These are phyloP conservation scores for Ceratobasidium sp. DNA, from an alignment of 1,284 basidiomycete genomes.

Conservation along the genomic window DNA sequence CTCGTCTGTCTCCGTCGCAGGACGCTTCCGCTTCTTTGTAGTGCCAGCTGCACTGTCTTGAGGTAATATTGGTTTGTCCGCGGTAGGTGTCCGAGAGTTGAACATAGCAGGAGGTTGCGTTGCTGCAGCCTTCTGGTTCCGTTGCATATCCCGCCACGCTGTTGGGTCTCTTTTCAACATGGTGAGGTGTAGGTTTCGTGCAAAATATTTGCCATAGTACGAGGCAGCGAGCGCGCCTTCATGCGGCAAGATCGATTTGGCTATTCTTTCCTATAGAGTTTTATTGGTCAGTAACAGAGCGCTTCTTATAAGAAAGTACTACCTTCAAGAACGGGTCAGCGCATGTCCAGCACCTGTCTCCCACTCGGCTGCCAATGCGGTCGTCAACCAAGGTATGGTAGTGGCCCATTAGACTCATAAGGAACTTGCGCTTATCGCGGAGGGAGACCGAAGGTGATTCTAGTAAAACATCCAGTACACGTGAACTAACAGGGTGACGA, in stretches of 20 bases:
- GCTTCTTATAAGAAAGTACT: conserved; percentile 5
- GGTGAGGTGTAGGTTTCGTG: conserved; percentile 79
- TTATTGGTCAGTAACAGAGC: background rate
- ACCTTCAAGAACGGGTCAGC: conserved; percentile 92
- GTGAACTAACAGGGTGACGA: conserved; percentile 78
- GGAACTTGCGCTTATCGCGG: conserved; percentile 75
- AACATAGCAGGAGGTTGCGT: background rate
- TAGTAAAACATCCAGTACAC: conserved; percentile 81
- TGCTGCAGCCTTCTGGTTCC: conserved; percentile 52
- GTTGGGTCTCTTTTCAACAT: conserved; percentile 80
- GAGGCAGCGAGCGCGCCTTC: conserved; percentile 77
- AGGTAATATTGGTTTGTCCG: conserved; percentile 28
- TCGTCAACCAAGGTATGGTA: conserved; percentile 85
- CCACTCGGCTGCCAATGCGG: conserved; percentile 87
- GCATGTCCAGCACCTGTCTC: conserved; percentile 85
- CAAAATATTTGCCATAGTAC: conserved; percentile 87
- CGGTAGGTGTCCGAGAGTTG: conserved; percentile 19
- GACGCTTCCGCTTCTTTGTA: conserved; percentile 48
- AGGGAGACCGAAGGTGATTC: conserved; percentile 72
- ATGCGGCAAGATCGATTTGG: conserved; percentile 75
- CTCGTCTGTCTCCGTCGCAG: conserved; percentile 62
- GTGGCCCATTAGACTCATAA: conserved; percentile 77
- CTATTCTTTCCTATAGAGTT: conserved; percentile 85
- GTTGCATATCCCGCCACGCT: conserved; percentile 78
- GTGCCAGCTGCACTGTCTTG: conserved; percentile 44